Evolutionary conservation across 306 rosid genomes (phyloP).

Genomic region (Casuarina equisetifolia): DNA sequence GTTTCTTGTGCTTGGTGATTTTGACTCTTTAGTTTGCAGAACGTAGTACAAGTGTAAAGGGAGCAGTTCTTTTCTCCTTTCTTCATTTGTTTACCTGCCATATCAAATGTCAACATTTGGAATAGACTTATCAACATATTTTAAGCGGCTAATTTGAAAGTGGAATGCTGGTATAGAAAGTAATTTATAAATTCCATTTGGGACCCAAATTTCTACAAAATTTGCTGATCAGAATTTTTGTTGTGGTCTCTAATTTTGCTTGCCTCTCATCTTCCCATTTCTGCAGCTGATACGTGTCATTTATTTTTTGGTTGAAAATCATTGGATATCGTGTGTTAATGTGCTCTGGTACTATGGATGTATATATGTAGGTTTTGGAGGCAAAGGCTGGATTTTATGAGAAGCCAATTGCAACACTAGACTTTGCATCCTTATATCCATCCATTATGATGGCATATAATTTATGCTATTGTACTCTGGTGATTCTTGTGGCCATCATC

Average conservation of each 20-base stretch:
- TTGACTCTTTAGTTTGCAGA: no score
- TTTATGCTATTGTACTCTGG: conserved; percentile 97
- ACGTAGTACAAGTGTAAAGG: no score
- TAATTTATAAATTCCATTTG: not conserved
- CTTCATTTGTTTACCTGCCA: not conserved
- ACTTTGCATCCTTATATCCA: conserved; percentile 96
- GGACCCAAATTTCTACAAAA: not conserved
- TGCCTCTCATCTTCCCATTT: not conserved
- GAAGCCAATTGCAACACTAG: conserved; percentile 96
- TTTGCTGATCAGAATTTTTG: not conserved
- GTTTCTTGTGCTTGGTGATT: not conserved
- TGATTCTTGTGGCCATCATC: conserved; percentile 36
- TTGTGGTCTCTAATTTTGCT: not conserved
- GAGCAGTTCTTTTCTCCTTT: not conserved
- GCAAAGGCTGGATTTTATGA: conserved; percentile 91
- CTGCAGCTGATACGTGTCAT: not conserved
- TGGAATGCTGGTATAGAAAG: not conserved
- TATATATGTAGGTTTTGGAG: conserved; percentile 77
- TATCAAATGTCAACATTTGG: not conserved
- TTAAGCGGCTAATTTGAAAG: not conserved
- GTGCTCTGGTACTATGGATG: not conserved
- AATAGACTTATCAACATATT: not conserved
- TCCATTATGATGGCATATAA: conserved; percentile 99
- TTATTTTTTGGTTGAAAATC: not conserved
- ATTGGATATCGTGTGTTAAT: not conserved